phyloP scores from a whole-genome alignment of 2,329 filamentous ascomycete genomes.

The Fusarium concolor region DNA sequence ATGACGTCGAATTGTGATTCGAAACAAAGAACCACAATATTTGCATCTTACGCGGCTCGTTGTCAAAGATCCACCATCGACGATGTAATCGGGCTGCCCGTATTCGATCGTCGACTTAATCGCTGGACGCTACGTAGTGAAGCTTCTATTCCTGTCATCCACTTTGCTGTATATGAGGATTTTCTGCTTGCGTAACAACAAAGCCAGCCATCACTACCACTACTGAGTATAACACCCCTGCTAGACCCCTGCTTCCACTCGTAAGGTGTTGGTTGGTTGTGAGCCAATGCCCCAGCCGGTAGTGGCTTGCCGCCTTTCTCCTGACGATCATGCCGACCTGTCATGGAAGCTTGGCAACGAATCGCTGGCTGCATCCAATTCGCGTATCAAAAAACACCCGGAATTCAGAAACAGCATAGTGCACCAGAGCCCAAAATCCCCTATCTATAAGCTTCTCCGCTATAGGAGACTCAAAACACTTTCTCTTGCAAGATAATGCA shows the following conservation, averaged over 20 bases:
- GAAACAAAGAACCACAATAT: constrained; percentile 43
- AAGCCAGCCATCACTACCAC: neutral
- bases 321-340: constrained; percentile 40
- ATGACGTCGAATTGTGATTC: constrained; percentile 41
- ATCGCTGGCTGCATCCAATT: constrained; percentile 18
- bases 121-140: neutral
- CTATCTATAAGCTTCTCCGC: constrained; percentile 25
- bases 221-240: constrained; percentile 10
- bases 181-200: constrained; percentile 20
- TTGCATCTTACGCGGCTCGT: constrained; percentile 27
- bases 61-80: constrained; percentile 22
- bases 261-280: constrained; percentile 14
- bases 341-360: constrained; percentile 35
- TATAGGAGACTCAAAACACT: constrained; percentile 34
- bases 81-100: neutral
- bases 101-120: constrained; percentile 15
- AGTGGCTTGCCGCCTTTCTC: constrained; percentile 43
- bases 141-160: constrained; percentile 8
- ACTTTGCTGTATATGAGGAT: neutral
- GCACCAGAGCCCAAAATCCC: neutral
- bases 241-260: constrained; percentile 12
- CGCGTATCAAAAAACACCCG: constrained; percentile 28
- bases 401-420: constrained; percentile 13
- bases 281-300: constrained; percentile 30
- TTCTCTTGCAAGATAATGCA: neutral